These are phyloP conservation scores for Hyaloperonospora arabidopsidis DNA, from an alignment of 352 stramenopile genomes.

Conservation along the genomic window DNA sequence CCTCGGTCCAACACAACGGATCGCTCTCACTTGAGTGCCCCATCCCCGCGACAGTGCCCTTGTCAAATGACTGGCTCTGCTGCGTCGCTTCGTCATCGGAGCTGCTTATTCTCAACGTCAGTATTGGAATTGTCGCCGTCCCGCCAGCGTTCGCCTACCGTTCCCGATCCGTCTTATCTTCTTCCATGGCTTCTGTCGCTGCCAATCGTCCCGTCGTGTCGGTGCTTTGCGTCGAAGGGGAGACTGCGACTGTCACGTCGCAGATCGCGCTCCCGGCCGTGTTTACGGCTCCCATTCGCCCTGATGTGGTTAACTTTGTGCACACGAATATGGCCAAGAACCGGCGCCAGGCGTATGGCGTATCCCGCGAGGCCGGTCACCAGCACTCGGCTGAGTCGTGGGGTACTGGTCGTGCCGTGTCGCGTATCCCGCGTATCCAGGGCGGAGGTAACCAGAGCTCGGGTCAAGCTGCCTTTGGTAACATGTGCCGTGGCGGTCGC, in stretches of 20 bases:
- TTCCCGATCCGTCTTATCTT: conserved; percentile 19
- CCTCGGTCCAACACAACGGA: no score
- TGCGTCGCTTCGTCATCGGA: not conserved
- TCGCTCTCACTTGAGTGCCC: no score
- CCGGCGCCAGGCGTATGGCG: conserved; percentile 96
- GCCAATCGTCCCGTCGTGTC: conserved; percentile 92
- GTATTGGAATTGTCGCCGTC: conserved; percentile 54
- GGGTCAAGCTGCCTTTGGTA: conserved; percentile 98
- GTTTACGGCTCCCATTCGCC: conserved; percentile 96
- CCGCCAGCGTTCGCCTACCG: conserved; percentile 42
- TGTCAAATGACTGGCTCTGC: conserved; percentile 1
- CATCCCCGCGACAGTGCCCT: not conserved
- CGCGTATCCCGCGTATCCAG: conserved; percentile 98
- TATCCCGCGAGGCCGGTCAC: conserved; percentile 93
- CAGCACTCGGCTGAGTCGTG: conserved; percentile 96
- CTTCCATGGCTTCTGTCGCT: conserved; percentile 77
- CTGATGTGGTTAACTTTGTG: conserved; percentile 98
- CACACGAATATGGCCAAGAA: conserved; percentile 99
- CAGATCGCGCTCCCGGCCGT: conserved; percentile 91
- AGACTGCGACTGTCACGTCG: conserved; percentile 72
- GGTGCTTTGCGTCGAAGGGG: conserved; percentile 86
- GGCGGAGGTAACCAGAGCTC: conserved; percentile 95
- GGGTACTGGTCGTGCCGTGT: conserved; percentile 97
- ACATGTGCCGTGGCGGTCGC: conserved; percentile 96
- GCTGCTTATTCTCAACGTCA: conserved; percentile 7